Base-by-base conservation (phyloP, 192 early-diverging fungal genomes). In the Pilaira anomala region DNA sequence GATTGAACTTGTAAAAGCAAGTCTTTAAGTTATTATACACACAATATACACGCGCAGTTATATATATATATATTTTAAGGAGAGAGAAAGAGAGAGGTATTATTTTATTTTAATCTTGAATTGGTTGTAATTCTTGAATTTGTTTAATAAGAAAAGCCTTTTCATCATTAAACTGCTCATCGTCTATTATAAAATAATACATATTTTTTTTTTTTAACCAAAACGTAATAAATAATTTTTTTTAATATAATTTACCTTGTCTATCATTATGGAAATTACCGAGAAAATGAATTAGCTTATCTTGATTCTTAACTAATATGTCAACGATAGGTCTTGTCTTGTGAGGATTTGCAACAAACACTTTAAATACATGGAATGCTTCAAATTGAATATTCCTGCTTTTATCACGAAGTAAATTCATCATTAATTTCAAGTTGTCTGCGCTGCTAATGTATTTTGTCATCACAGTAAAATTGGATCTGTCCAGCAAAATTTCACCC, bases 311-410 rank as follows among this genome's bases (percentile, higher is more conserved):
- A 52, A 81, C 68, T 68, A 98, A 78, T 63, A 98, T 98, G 63
- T 94, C 94, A 44, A 87, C 70, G 41, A 98, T 94, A 24, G 92
- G 87, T 63, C 89, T 91, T 50, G 91, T 88, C 82, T 99, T 99
- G 68, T 91, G 91, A 24, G 97, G 97, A 63, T 98, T 99, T 50
- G 97, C 97, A 2, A 98, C 95, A 83, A 99, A 99, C 40, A 97
- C 91, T 85, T 99, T 99, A 82, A 98, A 99, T 28, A 98, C 95
- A 79, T 99, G 97, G 83, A 99, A 99, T 0, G 97, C 97, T 76
- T 99, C 97, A 78, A 97, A 98, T 78, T 98, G 97, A 66, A 99
- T 99, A 71, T 97, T 99, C 69, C 93, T 87, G 74, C 94, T 96
- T 70, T 84, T 90, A 76, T 98, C 94, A 57, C 92, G 84, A 52